phyloP scores from a whole-genome alignment of 2,329 filamentous ascomycete species.

The Botrytis deweyae region DNA sequence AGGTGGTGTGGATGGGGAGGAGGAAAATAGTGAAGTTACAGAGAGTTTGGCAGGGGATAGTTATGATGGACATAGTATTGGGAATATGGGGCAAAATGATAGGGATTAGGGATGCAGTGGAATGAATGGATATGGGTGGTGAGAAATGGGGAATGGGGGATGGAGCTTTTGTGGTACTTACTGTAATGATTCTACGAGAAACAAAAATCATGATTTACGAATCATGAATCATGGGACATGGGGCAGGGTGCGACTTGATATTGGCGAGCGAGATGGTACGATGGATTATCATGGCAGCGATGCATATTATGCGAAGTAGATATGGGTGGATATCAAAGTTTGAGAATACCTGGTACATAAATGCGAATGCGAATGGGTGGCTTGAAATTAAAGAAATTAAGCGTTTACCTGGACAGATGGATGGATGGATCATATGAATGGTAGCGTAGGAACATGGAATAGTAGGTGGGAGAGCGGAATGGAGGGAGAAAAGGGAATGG shows the following conservation, averaged over 20 bases:
- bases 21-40: slow-evolving; percentile 3
- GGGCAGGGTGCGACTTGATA: neutral
- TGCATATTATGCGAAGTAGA: neutral
- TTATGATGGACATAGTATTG: neutral
- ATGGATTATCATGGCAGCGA: neutral
- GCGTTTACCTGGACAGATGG: neutral
- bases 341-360: neutral
- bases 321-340: neutral
- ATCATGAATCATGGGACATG: neutral
- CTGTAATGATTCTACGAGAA: neutral
- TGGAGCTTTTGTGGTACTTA: neutral
- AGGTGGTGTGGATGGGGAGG: neutral
- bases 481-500: neutral
- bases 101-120: neutral
- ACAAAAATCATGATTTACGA: slow-evolving; percentile 6
- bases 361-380: neutral
- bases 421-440: neutral
- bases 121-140: neutral
- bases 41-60: neutral
- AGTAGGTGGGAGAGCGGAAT: too few species aligned
- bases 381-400: neutral
- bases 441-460: neutral
- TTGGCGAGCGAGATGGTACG: neutral
- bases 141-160: too few species aligned
- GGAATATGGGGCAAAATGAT: neutral